Conservation (phyloP, 768 basidiomycete species). For the Trametopsis cervina region DNA sequence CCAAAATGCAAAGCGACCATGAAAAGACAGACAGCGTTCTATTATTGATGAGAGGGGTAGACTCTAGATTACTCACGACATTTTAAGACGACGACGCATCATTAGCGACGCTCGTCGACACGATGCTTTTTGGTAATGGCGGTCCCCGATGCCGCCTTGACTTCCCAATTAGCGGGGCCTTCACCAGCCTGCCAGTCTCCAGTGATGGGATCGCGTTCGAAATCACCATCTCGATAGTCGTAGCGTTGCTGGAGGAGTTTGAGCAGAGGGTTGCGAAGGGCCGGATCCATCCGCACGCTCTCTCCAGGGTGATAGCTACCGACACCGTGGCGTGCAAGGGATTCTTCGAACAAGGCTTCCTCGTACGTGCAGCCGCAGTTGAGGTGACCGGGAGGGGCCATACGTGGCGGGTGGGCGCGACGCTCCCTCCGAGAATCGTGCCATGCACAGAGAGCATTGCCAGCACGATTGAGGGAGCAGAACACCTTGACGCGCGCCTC, state of each 20-base stretch:
- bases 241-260: conserved; percentile 66
- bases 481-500: conserved; percentile 63
- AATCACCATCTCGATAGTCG: conserved; percentile 79
- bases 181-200: conserved; percentile 68
- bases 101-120: conserved; percentile 33
- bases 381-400: conserved; percentile 69
- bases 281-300: conserved; percentile 84
- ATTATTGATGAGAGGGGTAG: background rate
- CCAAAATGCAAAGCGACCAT: background rate
- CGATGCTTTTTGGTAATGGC: conserved; percentile 30
- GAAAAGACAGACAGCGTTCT: conserved; percentile 2
- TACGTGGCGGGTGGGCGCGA: conserved; percentile 67
- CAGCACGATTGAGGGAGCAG: conserved; percentile 81
- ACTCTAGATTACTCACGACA: conserved; percentile 3
- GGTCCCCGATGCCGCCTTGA: conserved; percentile 36
- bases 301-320: conserved; percentile 83
- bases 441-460: conserved; percentile 87
- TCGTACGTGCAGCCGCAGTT: conserved; percentile 86
- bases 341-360: conserved; percentile 84
- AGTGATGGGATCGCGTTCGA: conserved; percentile 60
- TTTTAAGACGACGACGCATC: background rate
- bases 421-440: conserved; percentile 85
- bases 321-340: conserved; percentile 68
- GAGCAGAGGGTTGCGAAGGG: conserved; percentile 73
- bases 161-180: conserved; percentile 57